Percentiles rank a stretch among this genome's conserved stretches.
These are phyloP conservation scores for Citrus mangshanensis DNA, from an alignment of 345 rosid species.

Conservation along the genomic window DNA sequence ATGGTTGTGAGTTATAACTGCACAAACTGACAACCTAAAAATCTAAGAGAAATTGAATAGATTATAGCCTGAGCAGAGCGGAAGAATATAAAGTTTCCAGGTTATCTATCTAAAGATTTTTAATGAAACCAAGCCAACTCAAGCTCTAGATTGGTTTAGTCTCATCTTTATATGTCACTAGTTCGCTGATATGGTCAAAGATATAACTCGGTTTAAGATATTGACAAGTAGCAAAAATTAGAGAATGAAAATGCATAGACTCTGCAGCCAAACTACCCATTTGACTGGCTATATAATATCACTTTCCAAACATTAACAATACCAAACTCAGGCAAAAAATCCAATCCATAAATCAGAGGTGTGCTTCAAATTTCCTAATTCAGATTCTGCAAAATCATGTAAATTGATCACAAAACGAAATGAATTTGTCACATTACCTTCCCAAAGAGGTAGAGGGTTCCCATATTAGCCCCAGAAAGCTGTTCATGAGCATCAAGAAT, in stretches of 20 bases:
- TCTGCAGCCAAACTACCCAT: not conserved
- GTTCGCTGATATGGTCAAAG: not conserved
- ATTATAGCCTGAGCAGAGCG: not conserved
- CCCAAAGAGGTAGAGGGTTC: constrained; percentile 82
- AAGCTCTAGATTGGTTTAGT: not conserved
- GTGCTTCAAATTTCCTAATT: not conserved
- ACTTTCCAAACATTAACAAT: not conserved
- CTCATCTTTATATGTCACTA: not conserved
- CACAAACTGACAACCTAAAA: not conserved
- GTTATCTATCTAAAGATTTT: not conserved
- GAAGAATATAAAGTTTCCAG: not conserved
- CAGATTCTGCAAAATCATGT: not conserved
- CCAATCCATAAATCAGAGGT: not conserved
- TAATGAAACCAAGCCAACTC: not conserved
- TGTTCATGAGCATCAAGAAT: constrained; percentile 85
- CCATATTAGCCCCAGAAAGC: constrained; percentile 73
- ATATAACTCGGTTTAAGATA: not conserved
- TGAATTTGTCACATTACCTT: constrained; percentile 50
- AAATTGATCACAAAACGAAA: not conserved
- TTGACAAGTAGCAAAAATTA: not conserved
- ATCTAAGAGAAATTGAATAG: not conserved
- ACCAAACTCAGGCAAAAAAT: not conserved
- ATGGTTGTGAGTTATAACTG: not conserved
- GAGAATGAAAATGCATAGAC: not conserved
- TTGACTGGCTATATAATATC: not conserved